These are phyloP conservation scores for Aegle marmelos DNA, from an alignment of 345 rosid species.

Conservation along the genomic window DNA sequence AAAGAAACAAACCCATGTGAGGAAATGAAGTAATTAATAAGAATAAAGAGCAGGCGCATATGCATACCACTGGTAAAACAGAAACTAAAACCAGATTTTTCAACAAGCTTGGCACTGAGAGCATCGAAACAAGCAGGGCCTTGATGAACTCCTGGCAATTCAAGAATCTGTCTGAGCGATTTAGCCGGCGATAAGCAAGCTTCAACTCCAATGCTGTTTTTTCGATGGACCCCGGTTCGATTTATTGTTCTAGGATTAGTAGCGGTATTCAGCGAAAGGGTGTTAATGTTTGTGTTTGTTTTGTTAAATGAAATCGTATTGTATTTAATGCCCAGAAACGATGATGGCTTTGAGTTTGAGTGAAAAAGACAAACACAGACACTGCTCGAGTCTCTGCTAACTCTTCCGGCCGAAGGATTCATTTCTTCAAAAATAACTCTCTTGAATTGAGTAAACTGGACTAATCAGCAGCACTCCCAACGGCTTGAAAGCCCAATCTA, in stretches of 20 bases:
- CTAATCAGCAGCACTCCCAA: no score
- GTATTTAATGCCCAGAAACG: neutral
- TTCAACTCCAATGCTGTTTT: neutral
- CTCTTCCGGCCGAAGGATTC: neutral
- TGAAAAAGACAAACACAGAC: neutral
- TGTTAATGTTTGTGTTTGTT: neutral
- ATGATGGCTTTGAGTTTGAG: neutral
- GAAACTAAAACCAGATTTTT: conserved; percentile 69
- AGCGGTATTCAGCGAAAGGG: neutral
- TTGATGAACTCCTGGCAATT: conserved; percentile 74
- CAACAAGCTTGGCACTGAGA: conserved; percentile 83
- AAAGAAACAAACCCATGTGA: neutral
- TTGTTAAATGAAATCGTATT: neutral
- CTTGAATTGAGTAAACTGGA: no score
- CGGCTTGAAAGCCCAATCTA: no score
- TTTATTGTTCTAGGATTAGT: neutral
- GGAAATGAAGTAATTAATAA: neutral
- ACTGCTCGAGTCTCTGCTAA: neutral
- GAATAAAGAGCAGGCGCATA: conserved; percentile 16
- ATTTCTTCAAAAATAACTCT: neutral
- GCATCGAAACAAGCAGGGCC: conserved; percentile 98
- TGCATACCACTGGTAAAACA: conserved; percentile 80
- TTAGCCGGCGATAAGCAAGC: conserved; percentile 31
- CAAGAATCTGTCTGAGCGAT: conserved; percentile 53
- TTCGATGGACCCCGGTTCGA: neutral